Percentiles rank a stretch among this genome's conserved stretches.
These are phyloP conservation scores for Pseudogymnoascus sp. DNA, from an alignment of 2,329 filamentous ascomycete species.

Conservation along the genomic window DNA sequence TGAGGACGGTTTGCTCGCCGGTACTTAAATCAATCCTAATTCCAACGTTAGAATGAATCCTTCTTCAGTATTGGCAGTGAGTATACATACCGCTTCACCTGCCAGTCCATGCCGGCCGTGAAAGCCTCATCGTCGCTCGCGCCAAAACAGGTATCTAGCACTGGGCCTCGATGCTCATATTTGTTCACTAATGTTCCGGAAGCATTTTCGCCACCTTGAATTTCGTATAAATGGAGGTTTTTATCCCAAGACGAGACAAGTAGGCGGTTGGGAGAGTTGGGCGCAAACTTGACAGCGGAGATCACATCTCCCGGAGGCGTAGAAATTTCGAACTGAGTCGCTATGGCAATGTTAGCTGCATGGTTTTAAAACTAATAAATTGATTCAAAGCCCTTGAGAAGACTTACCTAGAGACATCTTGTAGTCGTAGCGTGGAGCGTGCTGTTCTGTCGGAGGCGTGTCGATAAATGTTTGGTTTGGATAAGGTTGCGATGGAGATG, in stretches of 20 bases:
- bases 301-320: slow-evolving; percentile 81
- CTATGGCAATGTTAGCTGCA: slow-evolving; percentile 30
- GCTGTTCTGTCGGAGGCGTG: not conserved
- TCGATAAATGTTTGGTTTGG: slow-evolving; percentile 2
- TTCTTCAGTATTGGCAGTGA: not conserved
- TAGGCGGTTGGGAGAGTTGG: slow-evolving; percentile 63
- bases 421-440: not conserved
- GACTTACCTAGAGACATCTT: slow-evolving; percentile 6
- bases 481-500: slow-evolving; percentile 9
- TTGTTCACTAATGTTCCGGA: slow-evolving; percentile 58
- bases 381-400: not conserved
- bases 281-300: slow-evolving; percentile 79
- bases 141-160: slow-evolving; percentile 89
- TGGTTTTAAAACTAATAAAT: not conserved
- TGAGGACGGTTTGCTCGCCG: slow-evolving; percentile 66
- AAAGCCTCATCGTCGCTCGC: slow-evolving; percentile 76
- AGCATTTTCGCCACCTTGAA: slow-evolving; percentile 47
- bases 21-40: slow-evolving; percentile 62
- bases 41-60: not conserved
- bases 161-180: slow-evolving; percentile 74
- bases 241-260: slow-evolving; percentile 95
- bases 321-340: slow-evolving; percentile 73
- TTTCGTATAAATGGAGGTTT: slow-evolving; percentile 83
- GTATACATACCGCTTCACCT: slow-evolving; percentile 60
- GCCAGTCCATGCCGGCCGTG: slow-evolving; percentile 78